Evolutionary conservation across 805 yeast species (phyloP), one percentile per base, ranked within the genome.

Genomic region (Brettanomyces naardenensis): DNA sequence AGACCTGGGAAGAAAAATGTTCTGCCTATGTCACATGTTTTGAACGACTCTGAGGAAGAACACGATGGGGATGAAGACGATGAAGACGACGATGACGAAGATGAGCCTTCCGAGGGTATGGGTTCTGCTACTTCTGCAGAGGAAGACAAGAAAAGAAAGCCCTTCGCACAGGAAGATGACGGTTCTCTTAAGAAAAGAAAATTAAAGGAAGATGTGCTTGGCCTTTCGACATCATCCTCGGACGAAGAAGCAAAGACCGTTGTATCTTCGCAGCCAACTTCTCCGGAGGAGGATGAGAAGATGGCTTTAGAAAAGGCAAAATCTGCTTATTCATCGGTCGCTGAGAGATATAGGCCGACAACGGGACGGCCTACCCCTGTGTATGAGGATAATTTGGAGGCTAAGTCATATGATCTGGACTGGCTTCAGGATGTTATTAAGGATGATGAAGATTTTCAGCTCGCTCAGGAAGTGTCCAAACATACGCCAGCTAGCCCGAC

Each of bases 391-490:
- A 59, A 58, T 28, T 46, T 65, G 40, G 62, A 50, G 3, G 58
- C 68, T 5, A 66, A 66, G 32, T 58, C 55, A 13, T 50, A 59
- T 25, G 76, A 72, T 32, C 49, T 87, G 18, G 63, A 61, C 4
- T 64, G 65, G 15, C 45, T 85, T 3, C 82, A 80, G 44, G 52
- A 56, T 2, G 40, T 75, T 3, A 59, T 88, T 5, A 75, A 74
- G 47, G 95, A 88, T 51, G 76, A 73, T 1, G 95, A 89, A 54
- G 97, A 88, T 56, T 60, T 78, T 34, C 54, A 52, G 27, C 52
- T 81, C 14, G 67, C 84, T 17, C 64, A 65, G 38, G 65, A 68
- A 38, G 62, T 75, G 0, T 55, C 79, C 9, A 43, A 51, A 4
- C 54, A 51, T 5, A 36, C 48, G 10, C 43, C 37, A 18, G 48